Evolutionary conservation across 2,329 filamentous ascomycete species (phyloP).

Genomic region (Venturia asperata): DNA sequence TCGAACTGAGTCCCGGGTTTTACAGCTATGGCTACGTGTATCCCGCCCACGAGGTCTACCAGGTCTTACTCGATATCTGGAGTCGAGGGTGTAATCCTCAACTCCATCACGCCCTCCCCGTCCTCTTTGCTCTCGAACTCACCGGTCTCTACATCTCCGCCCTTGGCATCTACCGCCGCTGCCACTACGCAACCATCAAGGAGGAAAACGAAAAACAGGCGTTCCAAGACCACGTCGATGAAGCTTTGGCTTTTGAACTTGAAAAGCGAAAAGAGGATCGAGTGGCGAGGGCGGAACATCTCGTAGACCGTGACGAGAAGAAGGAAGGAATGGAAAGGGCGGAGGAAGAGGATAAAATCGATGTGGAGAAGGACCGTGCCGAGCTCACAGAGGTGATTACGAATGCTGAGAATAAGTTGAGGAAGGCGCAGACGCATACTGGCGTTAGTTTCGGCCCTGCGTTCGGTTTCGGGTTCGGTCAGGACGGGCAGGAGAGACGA

Average conservation of each 20-base stretch:
- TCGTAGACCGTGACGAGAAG: slow-evolving; percentile 14
- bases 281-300: background rate
- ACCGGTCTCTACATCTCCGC: slow-evolving; percentile 23
- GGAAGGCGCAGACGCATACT: background rate
- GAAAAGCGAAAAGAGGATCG: background rate
- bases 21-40: slow-evolving; percentile 37
- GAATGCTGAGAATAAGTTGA: background rate
- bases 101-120: slow-evolving; percentile 36
- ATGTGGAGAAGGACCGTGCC: slow-evolving; percentile 20
- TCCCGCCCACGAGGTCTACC: slow-evolving; percentile 38
- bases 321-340: slow-evolving; percentile 14
- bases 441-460: slow-evolving; percentile 7
- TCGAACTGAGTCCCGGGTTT: slow-evolving; percentile 38
- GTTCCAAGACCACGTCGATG: slow-evolving; percentile 9
- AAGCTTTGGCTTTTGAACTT: slow-evolving; percentile 11
- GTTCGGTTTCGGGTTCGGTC: slow-evolving; percentile 11
- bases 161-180: slow-evolving; percentile 24
- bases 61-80: slow-evolving; percentile 40
- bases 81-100: slow-evolving; percentile 37
- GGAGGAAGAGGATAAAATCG: slow-evolving; percentile 19
- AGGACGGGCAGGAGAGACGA: background rate
- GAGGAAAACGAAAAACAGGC: slow-evolving; percentile 17
- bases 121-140: slow-evolving; percentile 39
- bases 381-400: background rate
- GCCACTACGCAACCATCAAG: slow-evolving; percentile 24